Conservation (phyloP, 108 stramenopile species). For the Skeletonema potamos region DNA sequence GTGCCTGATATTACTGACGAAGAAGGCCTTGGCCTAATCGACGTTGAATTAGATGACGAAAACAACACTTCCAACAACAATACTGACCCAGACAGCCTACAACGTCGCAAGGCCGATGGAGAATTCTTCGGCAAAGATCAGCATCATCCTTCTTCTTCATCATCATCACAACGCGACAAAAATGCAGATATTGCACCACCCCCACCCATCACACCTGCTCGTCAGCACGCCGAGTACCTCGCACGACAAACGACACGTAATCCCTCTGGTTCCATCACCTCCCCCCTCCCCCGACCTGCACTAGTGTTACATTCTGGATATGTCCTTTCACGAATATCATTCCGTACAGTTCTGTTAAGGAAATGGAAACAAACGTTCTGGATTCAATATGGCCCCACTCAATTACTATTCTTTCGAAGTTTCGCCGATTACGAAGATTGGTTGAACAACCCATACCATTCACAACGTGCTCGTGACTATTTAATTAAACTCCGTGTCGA, state of each 20-base stretch:
- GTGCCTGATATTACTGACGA: conserved; percentile 22
- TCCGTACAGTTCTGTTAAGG: conserved; percentile 86
- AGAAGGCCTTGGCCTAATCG: conserved; percentile 39
- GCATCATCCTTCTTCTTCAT: too few species aligned
- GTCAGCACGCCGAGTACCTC: conserved; percentile 42
- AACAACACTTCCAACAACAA: conserved; percentile 1
- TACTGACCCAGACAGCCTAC: neutral
- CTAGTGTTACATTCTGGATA: conserved; percentile 74
- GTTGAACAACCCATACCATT: conserved; percentile 89
- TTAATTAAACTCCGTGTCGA: conserved; percentile 86
- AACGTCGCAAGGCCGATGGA: conserved; percentile 25
- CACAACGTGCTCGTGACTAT: conserved; percentile 70
- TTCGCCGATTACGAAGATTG: conserved; percentile 83
- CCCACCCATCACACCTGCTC: conserved; percentile 36
- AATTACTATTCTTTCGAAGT: conserved; percentile 78
- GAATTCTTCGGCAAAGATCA: conserved; percentile 21
- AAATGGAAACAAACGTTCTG: conserved; percentile 93
- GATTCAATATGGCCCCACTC: conserved; percentile 81
- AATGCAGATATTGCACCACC: conserved; percentile 44
- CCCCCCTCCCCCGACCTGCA: conserved; percentile 70
- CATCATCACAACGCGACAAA: conserved; percentile 1
- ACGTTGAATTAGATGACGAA: conserved; percentile 41
- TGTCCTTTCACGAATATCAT: conserved; percentile 81
- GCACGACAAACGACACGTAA: conserved; percentile 38
- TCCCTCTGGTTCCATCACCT: conserved; percentile 29